These are phyloP conservation scores for Carallia pectinifolia DNA, from an alignment of 345 rosid genomes.

Conservation along the genomic window DNA sequence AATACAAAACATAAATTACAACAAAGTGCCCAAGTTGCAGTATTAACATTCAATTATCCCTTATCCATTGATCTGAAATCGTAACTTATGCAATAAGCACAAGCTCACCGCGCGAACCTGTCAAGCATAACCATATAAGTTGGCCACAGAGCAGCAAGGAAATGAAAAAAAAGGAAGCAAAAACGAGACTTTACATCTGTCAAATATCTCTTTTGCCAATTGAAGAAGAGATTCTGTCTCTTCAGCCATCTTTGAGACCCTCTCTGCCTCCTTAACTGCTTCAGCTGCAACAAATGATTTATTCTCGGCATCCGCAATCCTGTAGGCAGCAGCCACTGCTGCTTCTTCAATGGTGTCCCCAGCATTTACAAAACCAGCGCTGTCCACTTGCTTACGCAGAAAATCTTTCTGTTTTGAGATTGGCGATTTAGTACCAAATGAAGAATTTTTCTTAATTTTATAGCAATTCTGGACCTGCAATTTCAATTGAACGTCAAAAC, in stretches of 20 bases:
- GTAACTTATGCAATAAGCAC: constrained; percentile 33
- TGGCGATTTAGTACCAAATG: constrained; percentile 29
- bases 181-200: constrained; percentile 39
- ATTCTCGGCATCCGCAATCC: constrained; percentile 78
- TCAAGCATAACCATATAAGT: not conserved
- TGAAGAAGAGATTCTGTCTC: constrained; percentile 44
- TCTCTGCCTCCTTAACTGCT: constrained; percentile 75
- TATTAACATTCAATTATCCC: constrained; percentile 27
- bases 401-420: constrained; percentile 33
- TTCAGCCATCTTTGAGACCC: constrained; percentile 57
- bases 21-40: not conserved
- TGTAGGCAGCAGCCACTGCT: constrained; percentile 60
- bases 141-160: not conserved
- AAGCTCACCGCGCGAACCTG: constrained; percentile 52
- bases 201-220: constrained; percentile 50
- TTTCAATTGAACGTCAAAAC: constrained; percentile 2
- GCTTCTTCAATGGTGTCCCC: constrained; percentile 53
- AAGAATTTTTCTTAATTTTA: constrained; percentile 33
- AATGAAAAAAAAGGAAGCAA: not conserved
- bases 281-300: constrained; percentile 61
- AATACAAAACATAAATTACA: no score
- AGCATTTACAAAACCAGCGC: constrained; percentile 15
- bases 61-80: not conserved
- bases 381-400: constrained; percentile 34
- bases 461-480: constrained; percentile 56